Evolutionary conservation across 1,284 basidiomycete species (phyloP).

Genomic region (Trichosporon coremiiforme): DNA sequence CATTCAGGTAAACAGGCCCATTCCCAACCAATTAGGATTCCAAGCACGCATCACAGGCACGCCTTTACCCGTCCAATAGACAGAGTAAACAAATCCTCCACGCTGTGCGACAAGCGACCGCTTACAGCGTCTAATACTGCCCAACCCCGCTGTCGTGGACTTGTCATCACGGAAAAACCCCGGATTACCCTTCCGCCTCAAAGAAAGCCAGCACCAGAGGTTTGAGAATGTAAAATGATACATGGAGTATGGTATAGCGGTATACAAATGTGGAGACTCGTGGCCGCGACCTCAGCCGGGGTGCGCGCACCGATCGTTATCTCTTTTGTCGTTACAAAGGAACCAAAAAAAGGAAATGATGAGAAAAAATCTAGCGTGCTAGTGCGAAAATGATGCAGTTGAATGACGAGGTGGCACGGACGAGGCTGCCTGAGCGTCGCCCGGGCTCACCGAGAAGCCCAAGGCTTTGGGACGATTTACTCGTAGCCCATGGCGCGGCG

Average conservation of each 20-base stretch:
- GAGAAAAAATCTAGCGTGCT: not conserved
- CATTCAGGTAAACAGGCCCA: not conserved
- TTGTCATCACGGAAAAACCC: no score
- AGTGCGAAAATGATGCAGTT: not conserved
- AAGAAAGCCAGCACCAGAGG: not conserved
- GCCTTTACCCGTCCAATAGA: not conserved
- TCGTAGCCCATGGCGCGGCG: conserved; percentile 47
- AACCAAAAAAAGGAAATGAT: conserved; percentile 9
- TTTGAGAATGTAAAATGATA: not conserved
- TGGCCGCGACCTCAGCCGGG: not conserved
- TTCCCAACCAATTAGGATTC: not conserved
- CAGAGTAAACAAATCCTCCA: not conserved
- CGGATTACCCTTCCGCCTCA: not conserved
- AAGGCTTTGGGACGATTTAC: conserved; percentile 7
- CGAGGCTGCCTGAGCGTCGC: conserved; percentile 15
- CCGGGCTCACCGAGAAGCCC: conserved; percentile 17
- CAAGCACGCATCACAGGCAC: not conserved
- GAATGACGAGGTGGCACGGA: not conserved
- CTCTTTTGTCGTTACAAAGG: conserved; percentile 14
- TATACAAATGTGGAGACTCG: conserved; percentile 13
- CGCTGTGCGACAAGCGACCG: not conserved
- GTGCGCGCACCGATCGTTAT: not conserved
- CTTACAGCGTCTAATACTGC: not conserved
- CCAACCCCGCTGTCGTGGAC: no score
- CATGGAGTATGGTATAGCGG: conserved; percentile 8